Evolutionary conservation across 495 filamentous ascomycete species (phyloP).

Genomic region (Talaromyces liani): DNA sequence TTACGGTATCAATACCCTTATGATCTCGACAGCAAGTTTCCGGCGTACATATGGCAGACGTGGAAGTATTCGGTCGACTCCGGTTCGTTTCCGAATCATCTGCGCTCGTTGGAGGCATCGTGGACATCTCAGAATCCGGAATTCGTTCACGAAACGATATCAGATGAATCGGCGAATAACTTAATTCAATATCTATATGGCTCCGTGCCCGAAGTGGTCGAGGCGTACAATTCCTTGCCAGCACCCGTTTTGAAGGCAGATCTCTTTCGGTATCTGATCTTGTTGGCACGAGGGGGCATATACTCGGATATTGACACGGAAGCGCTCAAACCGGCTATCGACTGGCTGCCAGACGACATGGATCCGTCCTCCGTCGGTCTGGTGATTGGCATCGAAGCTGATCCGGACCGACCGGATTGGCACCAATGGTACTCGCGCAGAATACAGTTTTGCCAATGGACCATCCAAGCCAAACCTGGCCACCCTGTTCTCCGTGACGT

Average conservation of each 20-base stretch:
- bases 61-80: constrained; percentile 88
- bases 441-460: constrained; percentile 99
- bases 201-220: constrained; percentile 81
- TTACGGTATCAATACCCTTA: constrained; percentile 92
- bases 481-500: constrained; percentile 88
- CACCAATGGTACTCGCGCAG: constrained; percentile 89
- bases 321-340: constrained; percentile 70
- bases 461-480: constrained; percentile 90
- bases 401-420: constrained; percentile 91
- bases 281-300: constrained; percentile 88
- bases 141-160: constrained; percentile 94
- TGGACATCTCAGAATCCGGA: constrained; percentile 87
- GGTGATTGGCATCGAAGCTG: constrained; percentile 91
- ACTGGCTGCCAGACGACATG: constrained; percentile 79
- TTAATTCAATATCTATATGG: constrained; percentile 81
- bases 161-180: constrained; percentile 76
- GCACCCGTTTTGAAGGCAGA: constrained; percentile 90
- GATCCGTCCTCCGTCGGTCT: constrained; percentile 72
- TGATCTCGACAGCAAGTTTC: constrained; percentile 78
- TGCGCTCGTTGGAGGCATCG: constrained; percentile 76
- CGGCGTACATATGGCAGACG: constrained; percentile 98
- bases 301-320: constrained; percentile 96
- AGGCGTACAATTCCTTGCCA: constrained; percentile 81
- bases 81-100: constrained; percentile 64
- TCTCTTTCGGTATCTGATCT: constrained; percentile 94